Conservation (phyloP, 768 basidiomycete genomes). For the Trametes sanguinea region DNA sequence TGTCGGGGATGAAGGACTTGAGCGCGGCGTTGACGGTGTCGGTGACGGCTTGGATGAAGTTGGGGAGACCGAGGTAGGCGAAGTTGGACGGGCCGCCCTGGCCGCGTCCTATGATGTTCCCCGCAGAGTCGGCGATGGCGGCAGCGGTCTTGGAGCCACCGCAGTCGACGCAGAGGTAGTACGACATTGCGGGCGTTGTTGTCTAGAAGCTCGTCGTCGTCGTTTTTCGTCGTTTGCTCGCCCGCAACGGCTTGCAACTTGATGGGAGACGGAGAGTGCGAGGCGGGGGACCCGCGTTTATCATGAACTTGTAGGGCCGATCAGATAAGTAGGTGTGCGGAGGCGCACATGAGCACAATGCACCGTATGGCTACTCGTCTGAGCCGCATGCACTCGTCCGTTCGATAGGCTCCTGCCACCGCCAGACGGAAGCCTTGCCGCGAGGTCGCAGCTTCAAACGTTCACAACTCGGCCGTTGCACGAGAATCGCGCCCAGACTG, state of each 20-base stretch:
- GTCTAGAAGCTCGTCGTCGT: too few relatives aligned
- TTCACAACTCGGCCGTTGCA: too few relatives aligned
- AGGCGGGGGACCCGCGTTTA: background rate
- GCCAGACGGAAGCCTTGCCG: too few relatives aligned
- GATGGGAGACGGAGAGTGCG: background rate
- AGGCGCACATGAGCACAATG: constrained; percentile 9
- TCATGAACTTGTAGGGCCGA: constrained; percentile 8
- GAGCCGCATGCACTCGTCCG: background rate
- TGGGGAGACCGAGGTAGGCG: constrained; percentile 68
- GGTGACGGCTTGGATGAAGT: constrained; percentile 56
- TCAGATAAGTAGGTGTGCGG: constrained; percentile 14
- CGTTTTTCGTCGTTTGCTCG: background rate
- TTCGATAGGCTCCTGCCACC: background rate
- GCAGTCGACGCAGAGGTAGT: constrained; percentile 84
- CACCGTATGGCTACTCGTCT: too few relatives aligned
- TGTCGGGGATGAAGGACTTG: constrained; percentile 42
- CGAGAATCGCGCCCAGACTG: too few relatives aligned
- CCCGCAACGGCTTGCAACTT: background rate
- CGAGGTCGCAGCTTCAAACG: too few relatives aligned
- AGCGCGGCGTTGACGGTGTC: constrained; percentile 58
- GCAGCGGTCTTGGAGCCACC: constrained; percentile 89
- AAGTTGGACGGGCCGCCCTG: constrained; percentile 83
- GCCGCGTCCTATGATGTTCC: constrained; percentile 67
- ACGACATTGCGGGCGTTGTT: constrained; percentile 26
- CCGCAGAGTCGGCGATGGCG: constrained; percentile 59